Evolutionary conservation across 441 rosid genomes (phyloP), one percentile per base, ranked within the genome.

Genomic region (Francoa sonchifolia): DNA sequence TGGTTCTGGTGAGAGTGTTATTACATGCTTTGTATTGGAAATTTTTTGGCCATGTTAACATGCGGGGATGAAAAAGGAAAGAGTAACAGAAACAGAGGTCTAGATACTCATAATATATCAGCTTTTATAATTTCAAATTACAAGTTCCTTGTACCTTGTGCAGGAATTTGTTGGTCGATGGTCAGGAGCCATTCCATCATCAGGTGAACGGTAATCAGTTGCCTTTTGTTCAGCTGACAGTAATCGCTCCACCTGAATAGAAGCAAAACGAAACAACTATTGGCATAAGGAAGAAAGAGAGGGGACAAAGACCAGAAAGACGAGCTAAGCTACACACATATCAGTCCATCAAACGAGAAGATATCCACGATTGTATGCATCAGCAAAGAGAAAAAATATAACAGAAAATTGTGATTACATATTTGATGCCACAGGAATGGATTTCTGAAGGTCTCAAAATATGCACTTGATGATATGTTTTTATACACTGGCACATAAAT

Each of bases 111-210:
- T n/a, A n/a, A n/a, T n/a, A 38, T 53, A 18, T 28, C n/a, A 16
- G 19, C 35, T 34, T 47, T 10, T 26, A 45, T 8, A 6, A 31
- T 13, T 47, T 47, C 48, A 45, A 42, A 45, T 18, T 10, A 32
- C 15, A 21, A 26, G 52, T 33, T 19, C 41, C 34, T 66, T 52
- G 42, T 76, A 86, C 98, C 90, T 82, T 37, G 74, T 79, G 74
- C 97, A 92, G 45, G 97, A 95, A 77, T 33, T 87, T 52, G 99
- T 92, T 59, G 99, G 89, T 39, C 97, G 95, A 77, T 92, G 93
- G 62, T 85, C 98, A 57, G 86, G 82, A 64, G 70, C 76, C 44
- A 82, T 73, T 59, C 95, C 98, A 64, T 90, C 99, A 69, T 86
- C 99, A 39, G 96, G 87, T 45, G 93, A 82, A 25, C 71, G 70